Evolutionary conservation across 306 rosid species (phyloP).

Genomic region (Biancaea sappan): DNA sequence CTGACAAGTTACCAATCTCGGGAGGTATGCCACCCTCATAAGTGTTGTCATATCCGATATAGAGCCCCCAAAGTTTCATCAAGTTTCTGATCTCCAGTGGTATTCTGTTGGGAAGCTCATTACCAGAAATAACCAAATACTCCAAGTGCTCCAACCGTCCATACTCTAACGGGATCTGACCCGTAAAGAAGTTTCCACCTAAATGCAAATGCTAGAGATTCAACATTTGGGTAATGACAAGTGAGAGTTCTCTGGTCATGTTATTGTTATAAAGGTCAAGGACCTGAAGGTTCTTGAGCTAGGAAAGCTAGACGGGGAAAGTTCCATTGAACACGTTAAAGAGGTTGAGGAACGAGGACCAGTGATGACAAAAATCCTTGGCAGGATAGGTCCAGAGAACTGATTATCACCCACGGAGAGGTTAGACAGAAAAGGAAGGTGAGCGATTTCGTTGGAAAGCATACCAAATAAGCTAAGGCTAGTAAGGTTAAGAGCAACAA

Average conservation of each 20-base stretch:
- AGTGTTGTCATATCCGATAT: constrained; percentile 70
- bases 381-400: constrained; percentile 69
- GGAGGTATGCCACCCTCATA: constrained; percentile 75
- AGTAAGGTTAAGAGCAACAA: constrained; percentile 59
- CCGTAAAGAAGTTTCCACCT: constrained; percentile 76
- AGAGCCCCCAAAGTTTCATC: constrained; percentile 62
- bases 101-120: constrained; percentile 59
- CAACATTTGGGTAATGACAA: constrained; percentile 50
- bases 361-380: constrained; percentile 52
- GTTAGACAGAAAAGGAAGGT: constrained; percentile 54
- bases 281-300: constrained; percentile 49
- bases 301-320: constrained; percentile 56
- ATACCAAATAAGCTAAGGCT: constrained; percentile 55
- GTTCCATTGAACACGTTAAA: constrained; percentile 70
- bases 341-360: constrained; percentile 63
- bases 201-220: constrained; percentile 74
- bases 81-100: constrained; percentile 77
- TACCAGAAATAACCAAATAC: constrained; percentile 82
- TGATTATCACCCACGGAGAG: constrained; percentile 57
- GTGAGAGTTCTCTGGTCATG: constrained; percentile 64
- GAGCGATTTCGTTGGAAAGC: constrained; percentile 51
- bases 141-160: constrained; percentile 59
- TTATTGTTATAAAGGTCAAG: constrained; percentile 85
- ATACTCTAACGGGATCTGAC: constrained; percentile 64
- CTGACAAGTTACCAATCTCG: constrained; percentile 68